phyloP scores from a whole-genome alignment of 352 stramenopile genomes.

The Phytophthora litchii region DNA sequence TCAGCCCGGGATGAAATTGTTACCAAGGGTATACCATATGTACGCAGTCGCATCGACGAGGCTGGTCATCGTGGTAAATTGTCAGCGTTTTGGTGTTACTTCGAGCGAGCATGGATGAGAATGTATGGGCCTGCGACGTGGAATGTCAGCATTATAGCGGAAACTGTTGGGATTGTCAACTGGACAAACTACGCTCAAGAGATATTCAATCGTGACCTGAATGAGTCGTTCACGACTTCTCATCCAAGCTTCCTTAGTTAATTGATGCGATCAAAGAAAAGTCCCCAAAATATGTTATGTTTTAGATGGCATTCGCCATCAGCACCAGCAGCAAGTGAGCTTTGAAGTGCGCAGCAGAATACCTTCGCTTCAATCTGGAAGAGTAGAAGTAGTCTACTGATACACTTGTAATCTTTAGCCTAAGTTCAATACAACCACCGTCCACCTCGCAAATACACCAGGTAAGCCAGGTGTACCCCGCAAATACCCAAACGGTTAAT shows the following conservation, averaged over 20 bases:
- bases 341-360: too few species aligned
- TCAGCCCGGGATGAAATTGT: constrained; percentile 6
- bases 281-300: not conserved
- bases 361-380: too few species aligned
- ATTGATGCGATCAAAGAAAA: constrained; percentile 3
- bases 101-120: not conserved
- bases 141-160: not conserved
- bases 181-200: not conserved
- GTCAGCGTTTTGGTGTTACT: not conserved
- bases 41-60: constrained; percentile 1
- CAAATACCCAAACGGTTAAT: too few species aligned
- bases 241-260: constrained; percentile 1
- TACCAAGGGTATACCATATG: constrained; percentile 1
- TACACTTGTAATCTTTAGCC: too few species aligned
- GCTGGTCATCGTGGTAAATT: not conserved
- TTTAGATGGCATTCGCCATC: not conserved
- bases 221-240: constrained; percentile 1
- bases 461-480: too few species aligned
- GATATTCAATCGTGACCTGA: not conserved
- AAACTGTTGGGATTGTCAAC: not conserved
- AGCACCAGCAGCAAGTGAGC: not conserved
- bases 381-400: too few species aligned
- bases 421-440: too few species aligned
- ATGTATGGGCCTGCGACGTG: not conserved
- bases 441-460: too few species aligned